Evolutionary conservation across 208 protist species (phyloP).

Genomic region (Leishmania mexicana): DNA sequence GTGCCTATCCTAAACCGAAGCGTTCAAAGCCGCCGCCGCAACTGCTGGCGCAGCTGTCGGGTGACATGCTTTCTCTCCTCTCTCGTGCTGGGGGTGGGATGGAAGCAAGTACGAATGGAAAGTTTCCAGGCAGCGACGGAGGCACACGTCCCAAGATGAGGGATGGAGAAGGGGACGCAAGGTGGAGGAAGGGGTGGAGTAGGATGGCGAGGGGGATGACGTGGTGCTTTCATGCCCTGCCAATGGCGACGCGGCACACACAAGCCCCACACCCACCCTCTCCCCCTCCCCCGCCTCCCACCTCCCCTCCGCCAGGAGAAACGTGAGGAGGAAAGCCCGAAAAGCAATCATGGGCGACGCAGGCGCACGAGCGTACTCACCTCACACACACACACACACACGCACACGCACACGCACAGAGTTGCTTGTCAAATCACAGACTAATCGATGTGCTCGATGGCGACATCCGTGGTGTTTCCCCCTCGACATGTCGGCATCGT

Average conservation of each 20-base stretch:
- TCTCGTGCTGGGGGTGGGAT: background rate
- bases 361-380: background rate
- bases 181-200: background rate
- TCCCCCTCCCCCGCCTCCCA: no score
- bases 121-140: background rate
- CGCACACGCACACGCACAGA: background rate
- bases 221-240: background rate
- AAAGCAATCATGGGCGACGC: background rate
- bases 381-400: background rate
- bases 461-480: background rate
- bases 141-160: background rate
- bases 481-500: background rate
- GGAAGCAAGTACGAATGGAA: background rate
- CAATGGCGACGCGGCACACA: background rate
- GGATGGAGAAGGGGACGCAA: background rate
- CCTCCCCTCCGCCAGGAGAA: background rate
- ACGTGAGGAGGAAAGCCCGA: background rate
- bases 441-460: constrained; percentile 19
- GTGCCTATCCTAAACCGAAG: background rate
- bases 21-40: background rate
- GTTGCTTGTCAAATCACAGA: background rate
- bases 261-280: background rate
- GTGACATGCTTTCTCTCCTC: background rate
- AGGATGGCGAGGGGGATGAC: background rate
- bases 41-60: background rate